phyloP scores from a whole-genome alignment of 352 stramenopile genomes.

The Globisporangium recalcitrans region DNA sequence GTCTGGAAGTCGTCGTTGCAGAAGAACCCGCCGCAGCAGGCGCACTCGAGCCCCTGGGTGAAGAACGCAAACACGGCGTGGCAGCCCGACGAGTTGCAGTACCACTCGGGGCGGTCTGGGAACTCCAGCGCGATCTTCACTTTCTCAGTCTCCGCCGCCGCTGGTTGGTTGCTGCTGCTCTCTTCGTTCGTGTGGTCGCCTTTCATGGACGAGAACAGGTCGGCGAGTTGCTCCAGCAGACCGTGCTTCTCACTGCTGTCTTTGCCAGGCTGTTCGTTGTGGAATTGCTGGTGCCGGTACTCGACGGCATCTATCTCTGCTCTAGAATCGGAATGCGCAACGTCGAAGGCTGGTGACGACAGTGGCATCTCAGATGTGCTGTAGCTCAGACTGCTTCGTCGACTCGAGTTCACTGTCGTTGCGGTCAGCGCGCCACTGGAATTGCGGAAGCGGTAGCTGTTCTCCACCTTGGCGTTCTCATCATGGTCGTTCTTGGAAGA shows the following conservation, averaged over 20 bases:
- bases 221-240: background rate
- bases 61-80: conserved; percentile 70
- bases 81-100: conserved; percentile 59
- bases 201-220: conserved; percentile 2
- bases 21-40: conserved; percentile 46
- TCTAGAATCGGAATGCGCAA: too few species aligned
- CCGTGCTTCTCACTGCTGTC: background rate
- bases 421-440: conserved; percentile 12
- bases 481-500: background rate
- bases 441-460: conserved; percentile 14
- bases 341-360: background rate
- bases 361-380: conserved; percentile 4
- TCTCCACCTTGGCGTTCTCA: conserved; percentile 3
- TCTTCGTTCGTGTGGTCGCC: background rate
- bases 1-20: conserved; percentile 46
- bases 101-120: conserved; percentile 59
- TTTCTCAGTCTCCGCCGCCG: background rate
- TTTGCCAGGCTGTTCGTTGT: background rate
- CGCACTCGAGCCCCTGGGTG: conserved; percentile 43
- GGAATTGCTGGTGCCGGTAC: conserved; percentile 19
- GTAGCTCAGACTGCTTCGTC: conserved; percentile 13
- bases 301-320: background rate
- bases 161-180: conserved; percentile 1
- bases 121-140: conserved; percentile 34
- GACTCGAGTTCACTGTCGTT: conserved; percentile 9